Conservation (phyloP, 2,329 filamentous ascomycete species). For the Byssoonygena ceratinophila region DNA sequence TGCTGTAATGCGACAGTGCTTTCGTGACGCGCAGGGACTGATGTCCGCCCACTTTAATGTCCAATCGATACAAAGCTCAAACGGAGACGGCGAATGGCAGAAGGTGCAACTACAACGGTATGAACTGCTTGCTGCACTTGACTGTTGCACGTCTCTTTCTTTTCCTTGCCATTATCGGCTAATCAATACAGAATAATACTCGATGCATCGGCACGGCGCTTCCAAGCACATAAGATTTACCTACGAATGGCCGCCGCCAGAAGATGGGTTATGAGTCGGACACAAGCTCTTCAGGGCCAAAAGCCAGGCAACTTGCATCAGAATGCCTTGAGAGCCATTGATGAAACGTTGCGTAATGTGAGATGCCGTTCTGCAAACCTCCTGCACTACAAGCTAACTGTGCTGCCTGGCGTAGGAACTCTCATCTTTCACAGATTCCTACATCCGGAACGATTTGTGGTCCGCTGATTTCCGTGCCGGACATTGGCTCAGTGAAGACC, state of each 20-base stretch:
- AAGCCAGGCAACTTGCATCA: slow-evolving; percentile 40
- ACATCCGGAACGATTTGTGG: slow-evolving; percentile 47
- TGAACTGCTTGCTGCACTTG: slow-evolving; percentile 13
- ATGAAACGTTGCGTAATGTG: slow-evolving; percentile 42
- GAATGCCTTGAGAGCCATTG: slow-evolving; percentile 40
- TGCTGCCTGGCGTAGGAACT: slow-evolving; percentile 44
- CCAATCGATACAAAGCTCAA: slow-evolving; percentile 32
- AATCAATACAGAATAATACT: slow-evolving; percentile 43
- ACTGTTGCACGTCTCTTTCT: too few relatives aligned
- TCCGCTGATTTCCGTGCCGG: slow-evolving; percentile 46
- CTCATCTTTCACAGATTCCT: slow-evolving; percentile 45
- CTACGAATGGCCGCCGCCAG: slow-evolving; percentile 48
- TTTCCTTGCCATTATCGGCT: slow-evolving; percentile 8
- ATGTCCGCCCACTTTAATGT: slow-evolving; percentile 44
- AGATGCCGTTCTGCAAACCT: slow-evolving; percentile 15
- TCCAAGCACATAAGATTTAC: slow-evolving; percentile 52
- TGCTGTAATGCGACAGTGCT: slow-evolving; percentile 46
- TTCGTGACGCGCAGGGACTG: slow-evolving; percentile 45
- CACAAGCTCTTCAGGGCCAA: slow-evolving; percentile 43
- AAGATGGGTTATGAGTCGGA: slow-evolving; percentile 48
- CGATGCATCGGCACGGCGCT: slow-evolving; percentile 50
- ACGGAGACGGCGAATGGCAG: slow-evolving; percentile 43
- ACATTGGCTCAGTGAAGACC: slow-evolving; percentile 54
- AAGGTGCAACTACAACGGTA: slow-evolving; percentile 49
- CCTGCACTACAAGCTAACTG: background rate